phyloP scores from a whole-genome alignment of 768 basidiomycete species.

The Kwoniella bestiolae region DNA sequence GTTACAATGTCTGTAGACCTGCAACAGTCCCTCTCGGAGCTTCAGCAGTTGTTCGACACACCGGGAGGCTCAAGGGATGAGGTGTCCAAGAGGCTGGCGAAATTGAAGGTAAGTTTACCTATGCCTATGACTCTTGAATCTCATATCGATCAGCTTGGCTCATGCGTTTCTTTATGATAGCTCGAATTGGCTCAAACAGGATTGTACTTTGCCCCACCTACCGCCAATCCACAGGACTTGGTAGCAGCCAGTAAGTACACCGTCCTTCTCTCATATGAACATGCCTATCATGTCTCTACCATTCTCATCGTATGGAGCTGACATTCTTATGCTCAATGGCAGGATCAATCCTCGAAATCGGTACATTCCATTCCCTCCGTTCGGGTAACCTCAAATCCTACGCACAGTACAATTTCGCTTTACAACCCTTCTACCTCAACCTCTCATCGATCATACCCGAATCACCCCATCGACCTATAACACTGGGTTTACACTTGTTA shows the following conservation, averaged over 20 bases:
- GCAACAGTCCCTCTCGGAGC: constrained; percentile 47
- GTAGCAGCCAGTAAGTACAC: constrained; percentile 42
- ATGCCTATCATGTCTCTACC: too few relatives aligned
- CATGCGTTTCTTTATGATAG: constrained; percentile 15
- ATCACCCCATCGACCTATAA: constrained; percentile 82
- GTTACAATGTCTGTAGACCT: constrained; percentile 36
- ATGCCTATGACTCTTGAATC: neutral
- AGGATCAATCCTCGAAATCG: constrained; percentile 96
- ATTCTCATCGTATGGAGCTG: neutral
- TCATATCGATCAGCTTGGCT: constrained; percentile 6
- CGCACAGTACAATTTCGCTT: constrained; percentile 75
- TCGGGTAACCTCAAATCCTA: constrained; percentile 87
- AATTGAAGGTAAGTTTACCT: constrained; percentile 38
- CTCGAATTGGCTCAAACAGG: constrained; percentile 49
- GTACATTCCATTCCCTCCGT: constrained; percentile 90
- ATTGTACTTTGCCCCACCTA: constrained; percentile 44
- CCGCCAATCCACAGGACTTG: constrained; percentile 36
- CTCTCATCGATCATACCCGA: constrained; percentile 64
- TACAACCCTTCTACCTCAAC: constrained; percentile 42
- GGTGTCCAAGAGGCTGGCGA: constrained; percentile 33
- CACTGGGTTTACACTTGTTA: constrained; percentile 91
- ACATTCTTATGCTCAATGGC: constrained; percentile 18
- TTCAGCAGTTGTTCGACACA: constrained; percentile 37
- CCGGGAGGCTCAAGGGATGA: constrained; percentile 31
- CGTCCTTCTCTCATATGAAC: neutral